Percentiles rank a stretch among this genome's conserved stretches.
These are phyloP conservation scores for Dothistroma pini DNA, from an alignment of 2,329 filamentous ascomycete genomes.

Conservation along the genomic window DNA sequence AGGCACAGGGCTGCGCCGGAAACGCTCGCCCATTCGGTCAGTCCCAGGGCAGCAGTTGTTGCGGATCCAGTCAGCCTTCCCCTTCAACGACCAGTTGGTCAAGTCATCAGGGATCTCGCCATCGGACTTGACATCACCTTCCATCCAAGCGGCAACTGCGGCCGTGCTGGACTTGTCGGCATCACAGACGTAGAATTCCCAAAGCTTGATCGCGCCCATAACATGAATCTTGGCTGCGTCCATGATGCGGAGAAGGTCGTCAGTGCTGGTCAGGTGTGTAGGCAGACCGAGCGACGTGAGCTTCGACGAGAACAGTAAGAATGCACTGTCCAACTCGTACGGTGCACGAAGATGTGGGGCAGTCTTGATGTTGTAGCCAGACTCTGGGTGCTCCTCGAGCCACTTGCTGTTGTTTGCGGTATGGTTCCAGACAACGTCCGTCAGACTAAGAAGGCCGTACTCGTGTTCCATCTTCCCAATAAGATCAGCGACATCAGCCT, in stretches of 20 bases:
- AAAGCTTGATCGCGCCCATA: slow-evolving; percentile 72
- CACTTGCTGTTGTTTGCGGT: slow-evolving; percentile 94
- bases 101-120: slow-evolving; percentile 53
- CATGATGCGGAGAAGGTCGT: slow-evolving; percentile 79
- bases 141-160: slow-evolving; percentile 68
- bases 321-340: slow-evolving; percentile 70
- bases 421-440: slow-evolving; percentile 97
- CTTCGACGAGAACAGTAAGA: slow-evolving; percentile 62
- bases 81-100: slow-evolving; percentile 53
- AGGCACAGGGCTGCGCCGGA: slow-evolving; percentile 68
- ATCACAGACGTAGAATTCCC: slow-evolving; percentile 90
- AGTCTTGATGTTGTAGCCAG: slow-evolving; percentile 89
- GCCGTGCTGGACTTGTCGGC: slow-evolving; percentile 68
- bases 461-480: slow-evolving; percentile 78
- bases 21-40: slow-evolving; percentile 76
- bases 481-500: slow-evolving; percentile 73
- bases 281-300: slow-evolving; percentile 69
- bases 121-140: slow-evolving; percentile 55
- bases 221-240: slow-evolving; percentile 77
- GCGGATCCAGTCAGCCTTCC: slow-evolving; percentile 62
- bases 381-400: slow-evolving; percentile 90
- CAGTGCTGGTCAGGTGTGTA: slow-evolving; percentile 63
- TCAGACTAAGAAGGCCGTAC: slow-evolving; percentile 80
- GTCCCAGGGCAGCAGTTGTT: slow-evolving; percentile 66
- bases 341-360: slow-evolving; percentile 68